Conservation (phyloP, 2,329 filamentous ascomycete genomes). For the Botrytis medusae region DNA sequence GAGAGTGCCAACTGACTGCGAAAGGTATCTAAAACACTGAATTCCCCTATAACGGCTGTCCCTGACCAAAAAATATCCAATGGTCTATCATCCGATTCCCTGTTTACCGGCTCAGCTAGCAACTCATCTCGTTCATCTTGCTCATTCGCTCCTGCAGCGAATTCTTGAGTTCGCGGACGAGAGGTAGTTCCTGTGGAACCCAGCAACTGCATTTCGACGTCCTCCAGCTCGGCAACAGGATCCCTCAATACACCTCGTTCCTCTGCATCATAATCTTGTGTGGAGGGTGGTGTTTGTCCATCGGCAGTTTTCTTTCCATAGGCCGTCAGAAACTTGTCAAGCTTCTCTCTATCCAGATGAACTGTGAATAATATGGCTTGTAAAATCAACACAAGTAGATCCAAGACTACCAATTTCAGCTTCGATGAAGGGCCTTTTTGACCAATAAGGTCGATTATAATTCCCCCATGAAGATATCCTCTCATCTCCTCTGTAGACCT, state of each 20-base stretch:
- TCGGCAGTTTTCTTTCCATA: constrained; percentile 20
- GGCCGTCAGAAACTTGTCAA: constrained; percentile 43
- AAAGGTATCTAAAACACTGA: constrained; percentile 39
- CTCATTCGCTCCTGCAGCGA: background rate
- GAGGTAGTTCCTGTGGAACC: constrained; percentile 15
- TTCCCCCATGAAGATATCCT: constrained; percentile 66
- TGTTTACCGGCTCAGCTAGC: constrained; percentile 26
- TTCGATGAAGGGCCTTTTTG: constrained; percentile 61
- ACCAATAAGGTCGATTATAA: constrained; percentile 67
- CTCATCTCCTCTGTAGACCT: constrained; percentile 59
- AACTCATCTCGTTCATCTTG: constrained; percentile 28
- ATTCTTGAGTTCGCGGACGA: background rate
- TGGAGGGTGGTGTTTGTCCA: constrained; percentile 12
- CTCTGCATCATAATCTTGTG: constrained; percentile 39
- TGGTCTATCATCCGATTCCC: constrained; percentile 32
- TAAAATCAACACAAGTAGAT: constrained; percentile 54
- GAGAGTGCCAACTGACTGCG: constrained; percentile 37
- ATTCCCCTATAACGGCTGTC: constrained; percentile 37
- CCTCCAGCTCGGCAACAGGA: constrained; percentile 27
- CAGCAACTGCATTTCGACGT: constrained; percentile 37
- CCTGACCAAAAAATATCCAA: constrained; percentile 40
- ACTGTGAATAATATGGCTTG: constrained; percentile 66
- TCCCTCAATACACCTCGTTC: constrained; percentile 38
- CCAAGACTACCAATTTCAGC: constrained; percentile 55
- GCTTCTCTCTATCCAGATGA: constrained; percentile 58